Evolutionary conservation across 192 early-diverging fungal species (phyloP), one percentile per base, ranked within the genome.

Genomic region (Dissophora globulifera): DNA sequence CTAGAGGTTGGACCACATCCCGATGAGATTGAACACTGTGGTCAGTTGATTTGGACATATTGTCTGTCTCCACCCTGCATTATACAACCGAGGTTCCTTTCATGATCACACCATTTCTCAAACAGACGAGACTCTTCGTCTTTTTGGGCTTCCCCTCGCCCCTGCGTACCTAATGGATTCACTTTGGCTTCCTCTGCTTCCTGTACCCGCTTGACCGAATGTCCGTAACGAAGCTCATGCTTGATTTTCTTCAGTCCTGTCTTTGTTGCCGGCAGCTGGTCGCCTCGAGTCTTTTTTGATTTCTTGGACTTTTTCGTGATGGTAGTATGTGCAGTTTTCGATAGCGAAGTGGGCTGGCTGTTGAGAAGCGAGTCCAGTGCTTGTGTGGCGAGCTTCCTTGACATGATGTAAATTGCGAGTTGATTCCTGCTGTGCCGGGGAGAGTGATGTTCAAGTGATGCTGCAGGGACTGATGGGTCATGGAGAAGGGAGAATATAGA

Each of bases 211-310:
- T 66, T 78, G 27, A 78, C 65, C 15, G 76, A 80, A 32, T 78
- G 75, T 20, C 79, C 79, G 46, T 83, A 83, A 26, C 79, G 55
- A 23, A 81, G 22, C 65, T 83, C 79, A 50, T 79, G 69, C 42
- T 83, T 83, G 6, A 81, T 67, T 52, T 79, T 83, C 29, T 81
- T 80, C 32, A 83, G 30, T 8, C 82, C 82, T 3, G 58, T 75
- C 23, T 83, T 83, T 25, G 74, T 81, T 54, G 64, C 69, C 46
- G 82, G 82, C 25, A 83, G 26, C 26, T 20, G n/a, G 27, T 65
- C 71, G 19, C 38, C 52, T 35, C 41, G 49, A 26, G 16, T 53
- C 43, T 53, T 54, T 26, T 55, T 65, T 7, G 38, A 38, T 32
- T 50, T 58, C 27, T 48, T 52, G 15, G 40, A 10, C 30, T 58